These are phyloP conservation scores for Sclerotinia subarctica DNA, from an alignment of 2,329 filamentous ascomycete species.

Conservation along the genomic window DNA sequence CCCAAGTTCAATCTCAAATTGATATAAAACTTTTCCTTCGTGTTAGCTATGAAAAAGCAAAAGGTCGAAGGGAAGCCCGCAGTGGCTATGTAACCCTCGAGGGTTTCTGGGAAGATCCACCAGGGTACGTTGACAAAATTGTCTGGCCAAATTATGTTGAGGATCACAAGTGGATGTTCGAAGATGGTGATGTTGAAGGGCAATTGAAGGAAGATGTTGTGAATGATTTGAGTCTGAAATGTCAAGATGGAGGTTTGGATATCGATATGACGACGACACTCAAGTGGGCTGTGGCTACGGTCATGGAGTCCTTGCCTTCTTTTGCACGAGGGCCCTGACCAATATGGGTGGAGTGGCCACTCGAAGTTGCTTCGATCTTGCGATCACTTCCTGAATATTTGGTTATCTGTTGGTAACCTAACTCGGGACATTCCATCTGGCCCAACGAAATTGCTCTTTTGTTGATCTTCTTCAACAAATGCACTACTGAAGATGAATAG, in stretches of 20 bases:
- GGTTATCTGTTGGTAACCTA: background rate
- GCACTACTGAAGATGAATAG: background rate
- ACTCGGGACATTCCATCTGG: background rate
- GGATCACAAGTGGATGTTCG: conserved; percentile 78
- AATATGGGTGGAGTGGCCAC: too few relatives aligned
- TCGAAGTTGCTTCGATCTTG: background rate
- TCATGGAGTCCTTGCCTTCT: conserved; percentile 47
- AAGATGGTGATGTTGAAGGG: conserved; percentile 61
- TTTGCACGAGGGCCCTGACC: background rate
- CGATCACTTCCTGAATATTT: background rate
- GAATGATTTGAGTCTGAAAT: conserved; percentile 46
- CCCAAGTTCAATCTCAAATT: conserved; percentile 54
- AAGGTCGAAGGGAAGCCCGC: conserved; percentile 62
- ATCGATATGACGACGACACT: conserved; percentile 60
- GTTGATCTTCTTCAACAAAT: background rate
- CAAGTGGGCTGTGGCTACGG: conserved; percentile 63
- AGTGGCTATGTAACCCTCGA: conserved; percentile 78
- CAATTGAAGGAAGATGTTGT: conserved; percentile 48
- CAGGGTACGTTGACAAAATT: conserved; percentile 87
- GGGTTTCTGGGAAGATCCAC: conserved; percentile 94
- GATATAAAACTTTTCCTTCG: conserved; percentile 78
- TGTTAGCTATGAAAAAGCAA: conserved; percentile 62
- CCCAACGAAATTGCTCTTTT: too few relatives aligned
- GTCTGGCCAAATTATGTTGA: conserved; percentile 94
- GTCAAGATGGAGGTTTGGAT: conserved; percentile 49